phyloP scores from a whole-genome alignment of 176 grass and related monocot species.

The Avena sativa region DNA sequence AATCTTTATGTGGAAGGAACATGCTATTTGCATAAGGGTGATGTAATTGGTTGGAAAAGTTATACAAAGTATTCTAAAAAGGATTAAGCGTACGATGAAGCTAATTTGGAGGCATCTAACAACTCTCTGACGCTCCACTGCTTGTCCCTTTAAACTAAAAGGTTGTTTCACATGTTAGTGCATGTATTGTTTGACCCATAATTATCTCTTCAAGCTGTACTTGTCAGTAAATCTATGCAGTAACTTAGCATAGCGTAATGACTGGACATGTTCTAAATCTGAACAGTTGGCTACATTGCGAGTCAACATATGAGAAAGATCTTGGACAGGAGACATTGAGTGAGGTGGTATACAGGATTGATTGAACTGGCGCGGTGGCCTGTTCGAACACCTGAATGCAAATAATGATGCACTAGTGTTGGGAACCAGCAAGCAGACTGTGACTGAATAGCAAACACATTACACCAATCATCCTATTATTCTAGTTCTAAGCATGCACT shows the following conservation, averaged over 20 bases:
- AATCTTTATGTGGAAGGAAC: constrained; percentile 43
- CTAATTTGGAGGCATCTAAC: constrained; percentile 36
- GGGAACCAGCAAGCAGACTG: constrained; percentile 21
- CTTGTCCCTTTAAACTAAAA: constrained; percentile 34
- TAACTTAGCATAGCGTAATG: neutral
- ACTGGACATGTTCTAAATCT: neutral
- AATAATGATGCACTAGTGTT: neutral
- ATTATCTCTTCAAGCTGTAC: neutral
- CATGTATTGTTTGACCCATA: neutral
- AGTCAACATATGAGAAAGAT: constrained; percentile 1
- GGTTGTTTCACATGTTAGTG: constrained; percentile 5
- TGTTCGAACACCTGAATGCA: neutral
- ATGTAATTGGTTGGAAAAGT: constrained; percentile 31
- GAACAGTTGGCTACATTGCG: neutral
- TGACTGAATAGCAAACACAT: neutral
- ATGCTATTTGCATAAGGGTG: constrained; percentile 16
- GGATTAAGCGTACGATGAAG: constrained; percentile 12
- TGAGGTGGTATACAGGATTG: neutral
- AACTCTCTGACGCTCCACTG: constrained; percentile 39
- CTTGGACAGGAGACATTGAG: neutral
- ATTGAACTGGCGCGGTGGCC: neutral
- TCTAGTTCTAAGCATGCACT: neutral
- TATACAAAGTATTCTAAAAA: constrained; percentile 19
- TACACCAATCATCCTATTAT: neutral
- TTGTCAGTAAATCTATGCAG: neutral